Conservation (phyloP, 2,329 filamentous ascomycete species). For the Ascochyta pisi region DNA sequence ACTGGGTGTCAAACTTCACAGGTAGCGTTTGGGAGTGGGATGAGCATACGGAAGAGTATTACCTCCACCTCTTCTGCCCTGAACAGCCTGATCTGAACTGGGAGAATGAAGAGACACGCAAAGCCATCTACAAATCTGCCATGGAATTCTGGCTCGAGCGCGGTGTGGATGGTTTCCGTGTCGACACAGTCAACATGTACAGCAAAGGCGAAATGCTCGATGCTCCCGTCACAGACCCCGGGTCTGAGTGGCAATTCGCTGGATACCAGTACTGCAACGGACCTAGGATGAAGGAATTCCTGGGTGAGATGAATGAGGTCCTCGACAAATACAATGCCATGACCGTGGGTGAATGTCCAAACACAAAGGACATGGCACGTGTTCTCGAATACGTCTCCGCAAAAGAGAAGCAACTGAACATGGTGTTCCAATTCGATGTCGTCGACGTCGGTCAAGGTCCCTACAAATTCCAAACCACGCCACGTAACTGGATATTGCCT, state of each 20-base stretch:
- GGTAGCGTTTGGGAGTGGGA: slow-evolving; percentile 74
- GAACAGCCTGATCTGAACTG: slow-evolving; percentile 88
- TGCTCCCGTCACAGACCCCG: slow-evolving; percentile 42
- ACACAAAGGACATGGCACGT: slow-evolving; percentile 64
- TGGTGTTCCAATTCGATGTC: slow-evolving; percentile 67
- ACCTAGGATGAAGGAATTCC: slow-evolving; percentile 71
- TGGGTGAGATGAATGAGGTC: slow-evolving; percentile 68
- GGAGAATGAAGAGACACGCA: slow-evolving; percentile 72
- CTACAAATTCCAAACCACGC: slow-evolving; percentile 47
- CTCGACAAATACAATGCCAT: slow-evolving; percentile 69
- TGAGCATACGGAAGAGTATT: slow-evolving; percentile 73
- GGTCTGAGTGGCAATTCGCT: slow-evolving; percentile 44
- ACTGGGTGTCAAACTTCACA: slow-evolving; percentile 72
- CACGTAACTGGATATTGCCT: slow-evolving; percentile 41
- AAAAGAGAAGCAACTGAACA: slow-evolving; percentile 66
- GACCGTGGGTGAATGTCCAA: slow-evolving; percentile 73
- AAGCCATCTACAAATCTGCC: slow-evolving; percentile 71
- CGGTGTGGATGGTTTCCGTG: slow-evolving; percentile 63
- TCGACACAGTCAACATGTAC: slow-evolving; percentile 50
- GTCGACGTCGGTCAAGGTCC: slow-evolving; percentile 47
- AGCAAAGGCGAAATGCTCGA: slow-evolving; percentile 45
- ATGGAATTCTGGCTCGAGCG: slow-evolving; percentile 82
- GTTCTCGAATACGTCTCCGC: slow-evolving; percentile 68
- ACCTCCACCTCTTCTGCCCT: slow-evolving; percentile 75
- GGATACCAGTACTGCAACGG: slow-evolving; percentile 69